Evolutionary conservation across 1,139 yeast genomes (phyloP), one percentile per base, ranked within the genome.

Genomic region (Pichia sp.): DNA sequence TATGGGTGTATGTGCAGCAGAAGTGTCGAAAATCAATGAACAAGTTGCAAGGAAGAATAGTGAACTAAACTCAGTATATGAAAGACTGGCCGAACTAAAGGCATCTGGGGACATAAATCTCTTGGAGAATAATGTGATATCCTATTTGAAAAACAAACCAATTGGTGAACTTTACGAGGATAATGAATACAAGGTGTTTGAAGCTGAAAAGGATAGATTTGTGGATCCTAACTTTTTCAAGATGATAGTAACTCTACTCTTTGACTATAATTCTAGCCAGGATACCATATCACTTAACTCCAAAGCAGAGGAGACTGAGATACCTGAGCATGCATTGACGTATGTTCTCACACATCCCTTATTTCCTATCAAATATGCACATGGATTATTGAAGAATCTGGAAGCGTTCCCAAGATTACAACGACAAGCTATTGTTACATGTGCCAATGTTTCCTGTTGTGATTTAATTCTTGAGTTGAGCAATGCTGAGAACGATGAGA

Each of bases 291-390:
- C n/a, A n/a, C n/a, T n/a, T n/a, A n/a, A n/a, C n/a, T 29, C 49
- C 19, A 25, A 37, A 14, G 45, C 37, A 9, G 30, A 35, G 6
- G 21, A 16, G 10, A 40, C 38, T 12, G 58, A 62, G 39, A 48
- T 72, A 24, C 81, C 91, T 30, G 78, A 80, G 49, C 62, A 62
- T 32, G 67, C 87, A 2, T 59, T 85, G 38, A 72, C 82, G 6
- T 88, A 85, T 54, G 65, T 87, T 28, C 66, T 88, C 44, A 84
- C 95, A 3, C 95, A 86, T 60, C 96, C 96, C 18, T 62, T 85
- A 23, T 86, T 81, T 58, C 96, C 96, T 9, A 60, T 66, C 5
- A 61, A 66, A 17, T 72, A 66, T 47, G 66, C 84, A 6, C 62
- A 62, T 2, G 79, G 77, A 1, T 59, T 88, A 32, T 58, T 84